These are phyloP conservation scores for Chlorella ohadii DNA, from an alignment of 139 green algal genomes.

Conservation along the genomic window DNA sequence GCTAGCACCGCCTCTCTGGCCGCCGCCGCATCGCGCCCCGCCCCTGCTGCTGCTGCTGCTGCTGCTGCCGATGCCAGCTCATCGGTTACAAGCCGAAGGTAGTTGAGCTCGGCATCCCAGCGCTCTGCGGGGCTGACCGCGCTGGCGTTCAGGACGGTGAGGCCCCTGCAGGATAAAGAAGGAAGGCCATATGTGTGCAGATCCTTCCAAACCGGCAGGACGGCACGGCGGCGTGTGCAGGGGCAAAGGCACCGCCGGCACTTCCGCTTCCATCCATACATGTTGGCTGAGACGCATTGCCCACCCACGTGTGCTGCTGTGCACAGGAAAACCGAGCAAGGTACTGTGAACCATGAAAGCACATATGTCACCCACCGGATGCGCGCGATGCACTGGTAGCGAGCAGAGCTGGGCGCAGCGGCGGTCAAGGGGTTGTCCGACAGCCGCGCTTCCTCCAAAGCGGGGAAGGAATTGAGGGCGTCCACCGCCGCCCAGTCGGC, in stretches of 20 bases:
- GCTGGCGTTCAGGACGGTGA: constrained; percentile 80
- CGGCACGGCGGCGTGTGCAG: no score
- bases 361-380: not conserved
- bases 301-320: no score
- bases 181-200: no score
- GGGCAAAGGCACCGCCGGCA: no score
- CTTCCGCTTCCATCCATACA: no score
- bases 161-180: not conserved
- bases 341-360: no score
- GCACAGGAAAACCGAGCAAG: no score
- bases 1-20: not conserved
- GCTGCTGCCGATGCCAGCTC: constrained; percentile 8
- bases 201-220: no score
- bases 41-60: not conserved
- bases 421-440: constrained; percentile 73
- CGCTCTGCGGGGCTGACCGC: constrained; percentile 71
- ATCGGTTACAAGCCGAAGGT: constrained; percentile 60
- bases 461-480: constrained; percentile 66
- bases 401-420: not conserved
- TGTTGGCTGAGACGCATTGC: no score
- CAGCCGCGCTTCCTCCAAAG: constrained; percentile 70
- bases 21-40: not conserved
- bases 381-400: constrained; percentile 32
- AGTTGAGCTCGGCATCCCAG: constrained; percentile 80
- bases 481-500: constrained; percentile 68